Evolutionary conservation across 2,329 filamentous ascomycete genomes (phyloP), one percentile per base, ranked within the genome.

Genomic region (Pseudocercospora ulei): DNA sequence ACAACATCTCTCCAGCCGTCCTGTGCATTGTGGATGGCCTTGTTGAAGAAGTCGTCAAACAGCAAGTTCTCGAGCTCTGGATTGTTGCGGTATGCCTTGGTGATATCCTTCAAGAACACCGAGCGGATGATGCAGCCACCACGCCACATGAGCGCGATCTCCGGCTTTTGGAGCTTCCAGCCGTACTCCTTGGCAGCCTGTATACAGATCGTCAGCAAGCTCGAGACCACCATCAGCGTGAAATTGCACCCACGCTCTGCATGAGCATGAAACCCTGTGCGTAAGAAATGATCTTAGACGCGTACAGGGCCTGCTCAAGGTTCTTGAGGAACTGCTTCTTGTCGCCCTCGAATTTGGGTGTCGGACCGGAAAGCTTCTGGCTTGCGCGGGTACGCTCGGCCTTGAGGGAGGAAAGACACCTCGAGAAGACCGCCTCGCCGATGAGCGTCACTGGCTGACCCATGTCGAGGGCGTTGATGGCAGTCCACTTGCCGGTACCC

Each of bases 131-230:
- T 98, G 77, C 90, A 98, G 57, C 90, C 90, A 71, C 90, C 90
- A 65, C 90, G 85, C 90, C 90, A 98, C 90, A 98, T 98, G 63
- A 98, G 82, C 57, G 90, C 90, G 61, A 98, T 98, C 58, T 92
- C 94, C 52, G 90, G 90, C 82, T 96, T 96, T 82, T 98, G 95
- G 56, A 98, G 81, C 77, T 95, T 95, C 90, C 90, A 98, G 56
- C 70, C 68, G 72, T 92, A 98, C 67, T 96, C 84, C 68, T 81
- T 86, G 67, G 88, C 90, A 56, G 90, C 88, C 83, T 90, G 55
- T 36, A 22, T 4, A 22, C n/a, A 5, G 11, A n/a, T n/a, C 7
- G 43, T 50, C 42, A 50, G 38, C 7, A 17, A n/a, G 6, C 26
- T 13, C 7, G 37, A 13, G 8, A 12, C 39, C 7, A 37, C 35